phyloP scores from a whole-genome alignment of 2,329 filamentous ascomycete genomes.

The Apiospora pterosperma region DNA sequence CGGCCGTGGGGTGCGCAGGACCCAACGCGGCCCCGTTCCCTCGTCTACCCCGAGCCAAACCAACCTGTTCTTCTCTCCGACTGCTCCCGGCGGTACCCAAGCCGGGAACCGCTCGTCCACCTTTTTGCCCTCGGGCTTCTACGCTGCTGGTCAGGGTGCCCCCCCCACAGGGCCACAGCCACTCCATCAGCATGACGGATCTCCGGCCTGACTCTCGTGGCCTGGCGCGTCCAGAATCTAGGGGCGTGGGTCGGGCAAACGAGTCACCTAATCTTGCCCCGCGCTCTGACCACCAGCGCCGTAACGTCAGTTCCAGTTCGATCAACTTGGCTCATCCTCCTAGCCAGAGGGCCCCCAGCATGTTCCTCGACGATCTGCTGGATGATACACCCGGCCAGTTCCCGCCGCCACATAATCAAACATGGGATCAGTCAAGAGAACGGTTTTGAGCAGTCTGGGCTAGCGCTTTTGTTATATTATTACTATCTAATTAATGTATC shows the following conservation, averaged over 20 bases:
- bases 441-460: slow-evolving; percentile 12
- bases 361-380: slow-evolving; percentile 86
- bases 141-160: slow-evolving; percentile 64
- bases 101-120: slow-evolving; percentile 64
- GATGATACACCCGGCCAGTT: slow-evolving; percentile 64
- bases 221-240: slow-evolving; percentile 47
- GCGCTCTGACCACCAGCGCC: slow-evolving; percentile 26
- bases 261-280: slow-evolving; percentile 57
- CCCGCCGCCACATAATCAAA: slow-evolving; percentile 27
- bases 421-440: slow-evolving; percentile 21
- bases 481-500: not conserved
- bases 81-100: slow-evolving; percentile 57
- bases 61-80: slow-evolving; percentile 93
- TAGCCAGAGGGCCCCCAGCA: slow-evolving; percentile 75
- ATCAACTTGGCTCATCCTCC: slow-evolving; percentile 63
- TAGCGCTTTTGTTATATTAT: not conserved
- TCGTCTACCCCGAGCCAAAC: slow-evolving; percentile 59
- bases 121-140: slow-evolving; percentile 91
- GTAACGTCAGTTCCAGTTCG: slow-evolving; percentile 59
- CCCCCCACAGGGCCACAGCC: slow-evolving; percentile 43
- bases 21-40: slow-evolving; percentile 48
- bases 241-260: slow-evolving; percentile 49
- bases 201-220: slow-evolving; percentile 59
- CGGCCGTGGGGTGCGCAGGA: slow-evolving; percentile 49
- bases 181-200: slow-evolving; percentile 55